Percentiles rank a stretch among this genome's conserved stretches.
phyloP scores from a whole-genome alignment of 352 stramenopile species.

The Globisporangium spiculum region DNA sequence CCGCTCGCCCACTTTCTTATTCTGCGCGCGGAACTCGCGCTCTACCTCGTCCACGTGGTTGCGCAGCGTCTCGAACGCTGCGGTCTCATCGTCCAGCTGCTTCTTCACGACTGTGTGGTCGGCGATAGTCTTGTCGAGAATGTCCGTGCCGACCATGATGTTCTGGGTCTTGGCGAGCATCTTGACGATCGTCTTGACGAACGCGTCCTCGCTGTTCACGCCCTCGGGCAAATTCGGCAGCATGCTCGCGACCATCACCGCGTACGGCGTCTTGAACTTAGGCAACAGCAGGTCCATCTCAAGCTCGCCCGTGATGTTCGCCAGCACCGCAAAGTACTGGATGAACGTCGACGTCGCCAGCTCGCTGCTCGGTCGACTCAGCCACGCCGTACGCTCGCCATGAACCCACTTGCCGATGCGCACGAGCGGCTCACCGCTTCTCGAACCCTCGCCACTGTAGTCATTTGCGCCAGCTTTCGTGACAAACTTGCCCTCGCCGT shows the following conservation, averaged over 20 bases:
- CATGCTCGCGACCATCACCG: conserved; percentile 75
- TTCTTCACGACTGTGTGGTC: conserved; percentile 34
- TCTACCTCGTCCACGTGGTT: conserved; percentile 54
- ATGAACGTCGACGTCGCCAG: conserved; percentile 73
- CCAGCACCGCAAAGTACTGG: conserved; percentile 55
- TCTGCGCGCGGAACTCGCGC: conserved; percentile 37
- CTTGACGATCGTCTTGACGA: conserved; percentile 67
- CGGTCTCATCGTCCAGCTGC: conserved; percentile 23
- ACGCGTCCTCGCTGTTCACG: conserved; percentile 58
- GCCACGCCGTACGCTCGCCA: conserved; percentile 63
- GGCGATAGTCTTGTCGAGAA: conserved; percentile 51
- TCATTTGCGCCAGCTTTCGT: conserved; percentile 21
- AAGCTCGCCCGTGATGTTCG: conserved; percentile 44
- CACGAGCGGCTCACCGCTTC: conserved; percentile 51
- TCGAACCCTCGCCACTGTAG: conserved; percentile 9
- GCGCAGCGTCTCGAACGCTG: conserved; percentile 37
- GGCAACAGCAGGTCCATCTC: conserved; percentile 63
- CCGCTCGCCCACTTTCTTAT: conserved; percentile 26
- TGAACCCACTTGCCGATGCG: conserved; percentile 57
- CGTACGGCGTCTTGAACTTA: conserved; percentile 75
- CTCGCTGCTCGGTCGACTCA: conserved; percentile 68
- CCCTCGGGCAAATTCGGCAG: conserved; percentile 69
- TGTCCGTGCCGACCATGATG: conserved; percentile 57
- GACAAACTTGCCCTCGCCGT: conserved; percentile 80
- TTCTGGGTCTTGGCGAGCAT: conserved; percentile 80